These are phyloP conservation scores for Fusarium decemcellulare DNA, from an alignment of 2,329 filamentous ascomycete species.

Conservation along the genomic window DNA sequence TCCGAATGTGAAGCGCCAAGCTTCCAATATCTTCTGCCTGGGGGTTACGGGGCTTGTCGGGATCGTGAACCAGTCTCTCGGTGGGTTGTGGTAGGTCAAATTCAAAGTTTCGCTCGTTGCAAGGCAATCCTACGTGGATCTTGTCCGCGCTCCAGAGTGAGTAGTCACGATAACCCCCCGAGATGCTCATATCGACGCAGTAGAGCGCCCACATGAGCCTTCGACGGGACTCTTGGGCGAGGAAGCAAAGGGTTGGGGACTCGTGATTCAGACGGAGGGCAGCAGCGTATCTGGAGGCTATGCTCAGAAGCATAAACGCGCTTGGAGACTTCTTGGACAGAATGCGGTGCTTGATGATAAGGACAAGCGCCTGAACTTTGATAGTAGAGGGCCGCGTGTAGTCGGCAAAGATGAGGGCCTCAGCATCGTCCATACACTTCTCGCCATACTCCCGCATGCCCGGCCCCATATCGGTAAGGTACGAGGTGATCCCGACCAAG, in stretches of 20 bases:
- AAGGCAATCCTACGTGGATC: slow-evolving; percentile 59
- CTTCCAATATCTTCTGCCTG: slow-evolving; percentile 68
- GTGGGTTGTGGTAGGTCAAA: slow-evolving; percentile 70
- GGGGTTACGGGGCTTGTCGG: slow-evolving; percentile 53
- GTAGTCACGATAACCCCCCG: slow-evolving; percentile 60
- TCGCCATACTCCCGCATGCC: slow-evolving; percentile 67
- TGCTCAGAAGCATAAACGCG: slow-evolving; percentile 61
- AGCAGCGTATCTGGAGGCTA: slow-evolving; percentile 59
- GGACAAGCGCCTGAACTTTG: slow-evolving; percentile 64
- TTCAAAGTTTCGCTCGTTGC: slow-evolving; percentile 64
- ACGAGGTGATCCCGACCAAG: slow-evolving; percentile 68
- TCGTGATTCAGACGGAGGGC: slow-evolving; percentile 61
- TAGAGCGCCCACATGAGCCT: slow-evolving; percentile 62
- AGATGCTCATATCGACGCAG: slow-evolving; percentile 59
- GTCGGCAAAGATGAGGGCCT: slow-evolving; percentile 65
- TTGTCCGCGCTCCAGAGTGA: slow-evolving; percentile 59
- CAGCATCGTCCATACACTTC: slow-evolving; percentile 69
- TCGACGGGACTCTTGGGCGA: slow-evolving; percentile 59
- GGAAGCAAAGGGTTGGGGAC: slow-evolving; percentile 55
- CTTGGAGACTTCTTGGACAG: slow-evolving; percentile 60
- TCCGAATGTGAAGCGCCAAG: slow-evolving; percentile 69
- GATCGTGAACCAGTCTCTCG: slow-evolving; percentile 63
- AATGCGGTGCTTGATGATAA: slow-evolving; percentile 62
- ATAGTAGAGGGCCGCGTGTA: slow-evolving; percentile 70
- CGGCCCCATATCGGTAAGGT: slow-evolving; percentile 68